Base-by-base conservation (phyloP, 352 stramenopile species). In the Globisporangium rhizosaccharum region DNA sequence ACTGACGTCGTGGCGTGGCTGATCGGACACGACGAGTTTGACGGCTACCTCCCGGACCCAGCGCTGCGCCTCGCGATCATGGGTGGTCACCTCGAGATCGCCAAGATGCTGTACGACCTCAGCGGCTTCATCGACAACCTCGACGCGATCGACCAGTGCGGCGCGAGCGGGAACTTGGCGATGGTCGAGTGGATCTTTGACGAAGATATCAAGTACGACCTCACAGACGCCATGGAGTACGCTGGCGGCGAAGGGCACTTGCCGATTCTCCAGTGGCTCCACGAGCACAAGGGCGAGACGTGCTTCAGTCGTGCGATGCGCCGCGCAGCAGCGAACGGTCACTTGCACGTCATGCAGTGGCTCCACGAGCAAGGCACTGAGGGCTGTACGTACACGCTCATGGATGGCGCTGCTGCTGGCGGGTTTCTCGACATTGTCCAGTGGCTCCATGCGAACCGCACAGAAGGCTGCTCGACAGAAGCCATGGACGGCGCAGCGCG, bases 251-350 rank as follows among this genome's bases (percentile, higher is more conserved):
- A 59, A 23, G 66, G 66, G 7, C 66, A 72, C 26, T 51, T 72
- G 48, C 37, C 47, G 30, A 67, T 71, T 20, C 47, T 72, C 7
- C 56, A 72, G 39, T 72, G 66, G 66, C 63, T 72, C 4, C 42
- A 60, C 30, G 62, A 42, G 25, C 49, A 56, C 56, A 56, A 71
- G 51, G 57, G 50, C 23, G 50, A 58, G 50, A 63, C 50, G 57
- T 53, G 50, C 45, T 58, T 58, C 23, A 58, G 51, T 39, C 50
- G 57, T 9, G 57, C 57, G 5, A 63, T 63, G 51, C 59, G 54
- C 9, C n/a, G 30, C 11, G 66, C 66, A 5, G 66, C 66, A 10
- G 46, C 37, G 2, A 55, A 53, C 37, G 66, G 63, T 0, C 66
- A 71, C 41, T 58, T 72, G 10, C 28, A 62, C 15, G 63, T 71